Conservation (phyloP, 108 stramenopile species). For the Cyclotella kingstonii region DNA sequence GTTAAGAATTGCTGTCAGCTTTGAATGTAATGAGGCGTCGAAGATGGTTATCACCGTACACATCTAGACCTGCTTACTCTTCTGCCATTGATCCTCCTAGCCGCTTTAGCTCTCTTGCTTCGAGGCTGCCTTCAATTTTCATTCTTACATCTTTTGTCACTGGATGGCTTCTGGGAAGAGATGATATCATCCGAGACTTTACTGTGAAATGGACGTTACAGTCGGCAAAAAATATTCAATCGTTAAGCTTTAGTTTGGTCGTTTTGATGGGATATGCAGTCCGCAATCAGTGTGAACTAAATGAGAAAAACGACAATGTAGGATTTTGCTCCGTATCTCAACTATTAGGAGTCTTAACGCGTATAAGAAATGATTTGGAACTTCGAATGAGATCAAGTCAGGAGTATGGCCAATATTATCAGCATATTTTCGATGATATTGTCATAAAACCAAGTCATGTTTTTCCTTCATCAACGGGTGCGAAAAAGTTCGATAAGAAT, state of each 20-base stretch:
- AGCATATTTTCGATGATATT: slow-evolving; percentile 19
- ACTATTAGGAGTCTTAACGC: slow-evolving; percentile 16
- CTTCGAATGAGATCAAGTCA: slow-evolving; percentile 1
- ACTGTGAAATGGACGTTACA: not conserved
- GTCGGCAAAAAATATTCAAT: slow-evolving; percentile 2
- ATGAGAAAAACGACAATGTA: slow-evolving; percentile 9
- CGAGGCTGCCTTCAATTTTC: slow-evolving; percentile 8
- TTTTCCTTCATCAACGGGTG: not conserved
- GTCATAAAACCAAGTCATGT: slow-evolving; percentile 6
- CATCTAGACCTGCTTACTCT: not conserved
- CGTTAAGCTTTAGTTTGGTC: not conserved
- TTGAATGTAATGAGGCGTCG: not conserved
- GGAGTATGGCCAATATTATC: slow-evolving; percentile 19
- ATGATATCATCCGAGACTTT: not conserved
- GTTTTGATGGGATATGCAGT: not conserved
- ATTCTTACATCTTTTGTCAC: slow-evolving; percentile 8
- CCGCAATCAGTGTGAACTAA: slow-evolving; percentile 5
- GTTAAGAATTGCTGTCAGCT: too few species aligned
- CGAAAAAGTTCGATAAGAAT: not conserved
- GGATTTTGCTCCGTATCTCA: slow-evolving; percentile 16
- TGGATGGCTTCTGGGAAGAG: slow-evolving; percentile 12
- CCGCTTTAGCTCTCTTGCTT: not conserved
- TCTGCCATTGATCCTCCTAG: slow-evolving; percentile 4
- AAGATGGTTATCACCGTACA: not conserved
- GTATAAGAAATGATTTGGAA: not conserved